These are phyloP conservation scores for Cystofilobasidium bisporidii DNA, from an alignment of 768 basidiomycete species.

Conservation along the genomic window DNA sequence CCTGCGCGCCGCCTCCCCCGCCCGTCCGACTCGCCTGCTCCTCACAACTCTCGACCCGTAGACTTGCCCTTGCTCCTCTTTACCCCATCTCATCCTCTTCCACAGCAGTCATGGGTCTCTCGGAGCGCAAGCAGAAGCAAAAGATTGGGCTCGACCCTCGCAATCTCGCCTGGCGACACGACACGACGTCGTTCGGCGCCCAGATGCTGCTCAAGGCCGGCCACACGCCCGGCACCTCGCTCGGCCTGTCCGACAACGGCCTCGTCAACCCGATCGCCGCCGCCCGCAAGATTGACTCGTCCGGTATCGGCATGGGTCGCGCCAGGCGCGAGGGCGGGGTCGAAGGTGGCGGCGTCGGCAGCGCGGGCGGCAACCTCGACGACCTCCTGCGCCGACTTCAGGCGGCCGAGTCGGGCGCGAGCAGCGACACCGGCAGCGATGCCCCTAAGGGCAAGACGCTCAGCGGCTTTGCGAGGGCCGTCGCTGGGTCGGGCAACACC, in stretches of 20 bases:
- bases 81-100: not conserved
- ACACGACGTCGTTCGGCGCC: slow-evolving; percentile 39
- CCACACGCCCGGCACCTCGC: slow-evolving; percentile 36
- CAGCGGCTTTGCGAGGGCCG: slow-evolving; percentile 22
- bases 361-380: slow-evolving; percentile 38
- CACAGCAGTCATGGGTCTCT: slow-evolving; percentile 39
- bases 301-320: slow-evolving; percentile 39
- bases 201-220: slow-evolving; percentile 39
- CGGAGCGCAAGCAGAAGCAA: slow-evolving; percentile 38
- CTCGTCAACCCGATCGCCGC: slow-evolving; percentile 41
- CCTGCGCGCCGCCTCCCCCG: no score
- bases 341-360: slow-evolving; percentile 35
- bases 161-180: slow-evolving; percentile 41
- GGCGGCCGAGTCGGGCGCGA: slow-evolving; percentile 20
- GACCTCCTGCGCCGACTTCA: slow-evolving; percentile 38
- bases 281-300: slow-evolving; percentile 38
- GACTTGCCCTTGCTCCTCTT: not conserved
- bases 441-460: slow-evolving; percentile 5
- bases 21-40: no score
- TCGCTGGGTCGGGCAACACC: not conserved
- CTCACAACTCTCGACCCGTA: not conserved
- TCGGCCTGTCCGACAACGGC: slow-evolving; percentile 35
- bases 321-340: slow-evolving; percentile 38
- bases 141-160: slow-evolving; percentile 40
- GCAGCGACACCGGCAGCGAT: not conserved